phyloP scores from a whole-genome alignment of 371 early-diverging fungal genomes.

The Rhizomucor miehei region DNA sequence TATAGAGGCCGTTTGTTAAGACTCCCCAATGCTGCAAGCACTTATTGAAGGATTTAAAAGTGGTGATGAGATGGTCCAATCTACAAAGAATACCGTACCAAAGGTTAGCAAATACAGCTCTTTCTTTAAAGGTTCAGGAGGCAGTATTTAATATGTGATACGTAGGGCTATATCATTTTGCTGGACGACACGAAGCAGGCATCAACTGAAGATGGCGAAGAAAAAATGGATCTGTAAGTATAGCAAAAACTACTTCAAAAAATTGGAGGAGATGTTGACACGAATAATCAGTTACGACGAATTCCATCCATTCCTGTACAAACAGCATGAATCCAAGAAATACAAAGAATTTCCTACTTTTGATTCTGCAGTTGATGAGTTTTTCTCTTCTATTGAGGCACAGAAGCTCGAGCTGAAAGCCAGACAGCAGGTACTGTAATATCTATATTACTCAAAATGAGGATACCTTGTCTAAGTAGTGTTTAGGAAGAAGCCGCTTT shows the following conservation, averaged over 20 bases:
- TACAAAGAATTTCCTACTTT: conserved; percentile 71
- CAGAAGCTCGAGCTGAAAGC: conserved; percentile 74
- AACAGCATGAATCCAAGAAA: conserved; percentile 56
- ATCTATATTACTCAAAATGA: not conserved
- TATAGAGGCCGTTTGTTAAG: not conserved
- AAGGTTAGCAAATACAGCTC: conserved; percentile 12
- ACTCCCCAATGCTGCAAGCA: conserved; percentile 28
- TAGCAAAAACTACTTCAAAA: no score
- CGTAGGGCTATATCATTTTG: conserved; percentile 59
- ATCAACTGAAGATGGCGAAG: conserved; percentile 34
- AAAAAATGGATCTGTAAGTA: conserved; percentile 52
- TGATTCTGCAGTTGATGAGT: conserved; percentile 88
- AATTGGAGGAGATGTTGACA: not conserved
- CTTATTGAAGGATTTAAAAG: conserved; percentile 44
- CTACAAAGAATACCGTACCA: conserved; percentile 38
- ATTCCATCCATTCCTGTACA: conserved; percentile 83
- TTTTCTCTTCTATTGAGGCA: conserved; percentile 88
- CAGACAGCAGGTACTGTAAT: conserved; percentile 43
- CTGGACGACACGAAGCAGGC: conserved; percentile 45
- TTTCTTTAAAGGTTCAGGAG: not conserved
- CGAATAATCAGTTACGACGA: conserved; percentile 72
- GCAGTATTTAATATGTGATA: no score
- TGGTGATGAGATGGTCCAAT: conserved; percentile 58
- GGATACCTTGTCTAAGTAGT: not conserved
- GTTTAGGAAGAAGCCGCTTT: conserved; percentile 71